Percentiles rank a stretch among this genome's conserved stretches.
These are phyloP conservation scores for Phaffia tasmanica DNA, from an alignment of 768 basidiomycete species.

Conservation along the genomic window DNA sequence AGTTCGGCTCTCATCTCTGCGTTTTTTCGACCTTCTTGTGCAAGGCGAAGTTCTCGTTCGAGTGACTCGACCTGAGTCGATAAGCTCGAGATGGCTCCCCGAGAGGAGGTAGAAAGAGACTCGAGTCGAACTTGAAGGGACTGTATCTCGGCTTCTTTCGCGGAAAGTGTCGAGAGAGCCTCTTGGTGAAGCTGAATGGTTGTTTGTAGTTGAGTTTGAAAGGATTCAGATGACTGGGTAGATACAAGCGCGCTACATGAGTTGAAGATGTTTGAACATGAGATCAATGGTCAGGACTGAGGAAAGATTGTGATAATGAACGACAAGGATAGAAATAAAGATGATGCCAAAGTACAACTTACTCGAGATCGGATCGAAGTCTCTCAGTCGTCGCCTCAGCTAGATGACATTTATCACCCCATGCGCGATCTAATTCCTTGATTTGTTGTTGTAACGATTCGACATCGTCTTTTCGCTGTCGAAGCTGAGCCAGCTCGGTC, in stretches of 20 bases:
- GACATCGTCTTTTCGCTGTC: constrained; percentile 20
- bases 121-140: constrained; percentile 1
- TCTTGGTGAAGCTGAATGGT: constrained; percentile 8
- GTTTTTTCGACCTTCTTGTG: neutral
- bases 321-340: neutral
- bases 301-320: neutral
- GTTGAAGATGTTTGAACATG: neutral
- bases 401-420: constrained; percentile 15
- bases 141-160: constrained; percentile 18
- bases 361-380: constrained; percentile 12
- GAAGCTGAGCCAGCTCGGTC: constrained; percentile 14
- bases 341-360: neutral
- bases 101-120: constrained; percentile 4
- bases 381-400: constrained; percentile 6
- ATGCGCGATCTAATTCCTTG: constrained; percentile 8
- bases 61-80: constrained; percentile 3
- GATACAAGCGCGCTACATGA: constrained; percentile 5
- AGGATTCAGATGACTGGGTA: neutral
- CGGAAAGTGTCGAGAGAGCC: constrained; percentile 11
- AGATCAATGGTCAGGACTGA: neutral
- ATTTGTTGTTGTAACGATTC: constrained; percentile 8
- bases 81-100: neutral
- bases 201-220: constrained; percentile 7
- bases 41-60: constrained; percentile 10
- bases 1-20: constrained; percentile 4